A percentile compares a stretch with the other conserved stretches of the same genome.
These are phyloP conservation scores for Fusarium compactum DNA, from an alignment of 2,329 filamentous ascomycete genomes.

Conservation along the genomic window DNA sequence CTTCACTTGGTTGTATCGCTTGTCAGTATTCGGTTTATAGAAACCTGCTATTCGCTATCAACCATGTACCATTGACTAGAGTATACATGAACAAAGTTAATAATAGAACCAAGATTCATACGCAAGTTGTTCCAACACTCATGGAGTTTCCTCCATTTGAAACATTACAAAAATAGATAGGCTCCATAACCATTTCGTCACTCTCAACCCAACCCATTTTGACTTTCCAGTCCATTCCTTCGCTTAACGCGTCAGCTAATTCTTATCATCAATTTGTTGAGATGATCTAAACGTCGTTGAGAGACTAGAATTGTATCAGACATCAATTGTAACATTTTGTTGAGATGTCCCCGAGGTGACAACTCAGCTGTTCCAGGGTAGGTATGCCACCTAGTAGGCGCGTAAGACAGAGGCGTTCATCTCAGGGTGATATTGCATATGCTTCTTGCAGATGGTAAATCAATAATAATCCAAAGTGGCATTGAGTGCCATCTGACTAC, in stretches of 20 bases:
- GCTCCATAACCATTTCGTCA: background rate
- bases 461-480: background rate
- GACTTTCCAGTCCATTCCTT: background rate
- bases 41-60: background rate
- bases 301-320: background rate
- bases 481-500: background rate
- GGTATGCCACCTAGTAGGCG: background rate
- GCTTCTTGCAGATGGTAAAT: background rate
- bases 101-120: background rate
- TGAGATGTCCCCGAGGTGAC: constrained; percentile 15
- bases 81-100: background rate
- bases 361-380: background rate
- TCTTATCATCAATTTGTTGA: constrained; percentile 11
- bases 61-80: background rate
- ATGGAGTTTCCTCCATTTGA: background rate
- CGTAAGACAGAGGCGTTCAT: background rate
- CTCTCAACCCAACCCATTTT: background rate
- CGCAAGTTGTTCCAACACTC: background rate
- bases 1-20: background rate
- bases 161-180: background rate
- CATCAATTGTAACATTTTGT: constrained; percentile 8
- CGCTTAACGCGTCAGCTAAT: background rate
- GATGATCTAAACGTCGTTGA: constrained; percentile 3
- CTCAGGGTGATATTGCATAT: background rate
- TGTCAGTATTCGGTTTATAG: background rate